These are phyloP conservation scores for Citeromyces matritensis DNA, from an alignment of 805 yeast species.

Conservation along the genomic window DNA sequence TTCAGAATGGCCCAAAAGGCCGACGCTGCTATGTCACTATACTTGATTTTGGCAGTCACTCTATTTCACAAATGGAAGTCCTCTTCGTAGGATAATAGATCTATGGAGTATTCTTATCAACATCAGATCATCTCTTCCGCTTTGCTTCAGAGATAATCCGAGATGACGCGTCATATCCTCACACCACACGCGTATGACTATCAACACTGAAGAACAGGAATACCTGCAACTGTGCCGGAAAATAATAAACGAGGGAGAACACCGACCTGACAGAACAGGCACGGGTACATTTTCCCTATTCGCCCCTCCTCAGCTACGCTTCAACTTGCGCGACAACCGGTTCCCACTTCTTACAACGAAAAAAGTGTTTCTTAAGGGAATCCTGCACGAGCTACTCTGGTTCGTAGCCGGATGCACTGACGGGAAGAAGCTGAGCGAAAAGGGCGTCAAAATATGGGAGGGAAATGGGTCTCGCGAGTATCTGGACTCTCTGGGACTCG, in stretches of 20 bases:
- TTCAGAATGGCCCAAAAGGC: too few relatives aligned
- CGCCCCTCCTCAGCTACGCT: slow-evolving; percentile 93
- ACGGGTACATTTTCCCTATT: slow-evolving; percentile 87
- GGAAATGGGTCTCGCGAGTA: slow-evolving; percentile 94
- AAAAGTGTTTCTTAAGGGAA: slow-evolving; percentile 79
- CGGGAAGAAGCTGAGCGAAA: slow-evolving; percentile 59
- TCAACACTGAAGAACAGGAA: slow-evolving; percentile 59
- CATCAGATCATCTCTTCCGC: too few relatives aligned
- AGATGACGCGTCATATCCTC: not conserved
- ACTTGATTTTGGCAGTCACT: too few relatives aligned
- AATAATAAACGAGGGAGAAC: slow-evolving; percentile 76
- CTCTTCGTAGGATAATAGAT: too few relatives aligned
- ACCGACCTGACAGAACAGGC: slow-evolving; percentile 92
- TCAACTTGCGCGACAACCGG: slow-evolving; percentile 51
- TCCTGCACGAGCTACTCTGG: slow-evolving; percentile 86
- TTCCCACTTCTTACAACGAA: slow-evolving; percentile 92
- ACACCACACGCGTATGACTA: slow-evolving; percentile 2
- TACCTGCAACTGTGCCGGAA: slow-evolving; percentile 69
- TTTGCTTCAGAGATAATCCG: too few relatives aligned
- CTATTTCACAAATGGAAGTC: too few relatives aligned
- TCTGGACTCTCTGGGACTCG: slow-evolving; percentile 70
- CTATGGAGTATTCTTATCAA: too few relatives aligned
- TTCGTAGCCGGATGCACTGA: slow-evolving; percentile 84
- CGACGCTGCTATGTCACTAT: too few relatives aligned
- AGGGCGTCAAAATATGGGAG: slow-evolving; percentile 97